These are phyloP conservation scores for Phytophthora fragariae DNA, from an alignment of 352 stramenopile species.

Conservation along the genomic window DNA sequence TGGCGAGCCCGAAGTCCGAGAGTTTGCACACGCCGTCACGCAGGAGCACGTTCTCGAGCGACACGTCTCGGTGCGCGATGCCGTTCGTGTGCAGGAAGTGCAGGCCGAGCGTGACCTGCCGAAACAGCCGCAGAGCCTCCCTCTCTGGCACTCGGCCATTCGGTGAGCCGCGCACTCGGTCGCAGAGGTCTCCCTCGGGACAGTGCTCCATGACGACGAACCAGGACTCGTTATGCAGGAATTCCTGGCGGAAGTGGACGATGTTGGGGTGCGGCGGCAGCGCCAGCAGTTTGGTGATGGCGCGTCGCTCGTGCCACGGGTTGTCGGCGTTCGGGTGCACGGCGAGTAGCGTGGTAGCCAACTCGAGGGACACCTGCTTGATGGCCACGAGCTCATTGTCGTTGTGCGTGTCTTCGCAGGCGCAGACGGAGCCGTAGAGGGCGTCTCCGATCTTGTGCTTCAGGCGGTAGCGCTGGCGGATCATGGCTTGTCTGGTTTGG, in stretches of 20 bases:
- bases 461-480: conserved; percentile 33
- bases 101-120: conserved; percentile 43
- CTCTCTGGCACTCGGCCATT: conserved; percentile 33
- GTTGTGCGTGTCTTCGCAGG: conserved; percentile 42
- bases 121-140: conserved; percentile 35
- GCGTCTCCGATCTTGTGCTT: conserved; percentile 37
- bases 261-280: conserved; percentile 49
- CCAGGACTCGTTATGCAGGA: conserved; percentile 54
- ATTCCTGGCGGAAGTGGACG: conserved; percentile 47
- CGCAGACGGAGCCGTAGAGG: conserved; percentile 48
- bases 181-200: conserved; percentile 50
- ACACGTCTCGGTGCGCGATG: conserved; percentile 65
- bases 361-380: conserved; percentile 48
- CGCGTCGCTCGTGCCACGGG: conserved; percentile 43
- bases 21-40: conserved; percentile 44
- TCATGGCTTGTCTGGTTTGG: conserved; percentile 19
- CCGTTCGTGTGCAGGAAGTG: conserved; percentile 48
- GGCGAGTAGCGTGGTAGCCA: conserved; percentile 31
- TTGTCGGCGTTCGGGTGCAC: conserved; percentile 45
- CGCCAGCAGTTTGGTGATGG: conserved; percentile 24
- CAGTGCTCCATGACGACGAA: conserved; percentile 66
- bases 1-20: conserved; percentile 65
- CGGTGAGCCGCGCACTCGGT: conserved; percentile 29
- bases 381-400: conserved; percentile 44
- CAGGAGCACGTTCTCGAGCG: conserved; percentile 63